These are phyloP conservation scores for Hippophae tibetana DNA, from an alignment of 306 rosid species.

Conservation along the genomic window DNA sequence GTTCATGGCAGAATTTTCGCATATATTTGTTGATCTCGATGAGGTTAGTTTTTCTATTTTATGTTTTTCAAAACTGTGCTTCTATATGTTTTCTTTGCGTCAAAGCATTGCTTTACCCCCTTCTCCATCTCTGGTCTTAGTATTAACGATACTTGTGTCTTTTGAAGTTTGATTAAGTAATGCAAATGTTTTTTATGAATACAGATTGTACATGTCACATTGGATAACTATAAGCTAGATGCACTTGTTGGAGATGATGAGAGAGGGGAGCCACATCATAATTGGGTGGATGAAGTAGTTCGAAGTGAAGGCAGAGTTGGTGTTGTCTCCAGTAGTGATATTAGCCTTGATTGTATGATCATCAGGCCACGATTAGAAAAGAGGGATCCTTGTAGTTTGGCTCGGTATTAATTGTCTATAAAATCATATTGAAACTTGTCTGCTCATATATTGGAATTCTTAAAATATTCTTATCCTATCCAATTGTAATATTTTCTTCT, in stretches of 20 bases:
- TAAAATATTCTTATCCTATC: neutral
- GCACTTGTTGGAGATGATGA: conserved; percentile 30
- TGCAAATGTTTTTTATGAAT: conserved; percentile 9
- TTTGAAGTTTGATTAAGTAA: neutral
- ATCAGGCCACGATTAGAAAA: conserved; percentile 59
- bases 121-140: neutral
- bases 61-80: too few relatives aligned
- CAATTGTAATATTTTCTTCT: conserved; percentile 1
- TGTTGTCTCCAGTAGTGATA: conserved; percentile 35
- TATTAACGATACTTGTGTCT: neutral
- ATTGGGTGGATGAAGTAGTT: conserved; percentile 93
- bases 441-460: neutral
- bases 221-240: conserved; percentile 60
- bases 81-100: too few relatives aligned
- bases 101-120: neutral
- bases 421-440: conserved; percentile 3
- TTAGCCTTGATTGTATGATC: conserved; percentile 37
- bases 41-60: conserved; percentile 45
- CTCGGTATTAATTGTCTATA: conserved; percentile 41
- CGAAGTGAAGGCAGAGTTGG: conserved; percentile 68
- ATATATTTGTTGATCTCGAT: conserved; percentile 63
- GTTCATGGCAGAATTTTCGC: conserved; percentile 85
- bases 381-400: conserved; percentile 62
- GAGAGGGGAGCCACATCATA: conserved; percentile 58
- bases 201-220: conserved; percentile 65